These are phyloP conservation scores for Tetragonia tetragonoides DNA, from an alignment of 148 eudicot species.

Conservation along the genomic window DNA sequence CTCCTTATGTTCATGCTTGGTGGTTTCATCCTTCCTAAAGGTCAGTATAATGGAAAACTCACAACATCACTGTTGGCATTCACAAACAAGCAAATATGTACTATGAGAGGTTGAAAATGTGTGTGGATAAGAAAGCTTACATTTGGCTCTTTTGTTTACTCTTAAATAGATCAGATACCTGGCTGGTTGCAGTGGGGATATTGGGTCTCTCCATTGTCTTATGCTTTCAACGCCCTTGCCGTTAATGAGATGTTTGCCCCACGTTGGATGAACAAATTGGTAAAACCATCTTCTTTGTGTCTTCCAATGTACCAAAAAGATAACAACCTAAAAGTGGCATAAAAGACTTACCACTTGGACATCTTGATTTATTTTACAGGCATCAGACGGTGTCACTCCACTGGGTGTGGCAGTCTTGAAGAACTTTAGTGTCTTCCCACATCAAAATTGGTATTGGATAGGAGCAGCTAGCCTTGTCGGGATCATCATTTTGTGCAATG, in stretches of 20 bases:
- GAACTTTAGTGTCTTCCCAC: conserved; percentile 52
- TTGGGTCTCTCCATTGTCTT: conserved; percentile 84
- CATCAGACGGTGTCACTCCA: conserved; percentile 51
- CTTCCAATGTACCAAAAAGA: background rate
- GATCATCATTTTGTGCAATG: conserved; percentile 55
- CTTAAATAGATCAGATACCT: conserved; percentile 56
- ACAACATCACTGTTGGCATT: background rate
- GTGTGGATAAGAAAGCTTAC: background rate
- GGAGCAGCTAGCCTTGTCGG: conserved; percentile 79
- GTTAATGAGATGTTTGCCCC: conserved; percentile 93
- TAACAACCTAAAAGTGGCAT: background rate
- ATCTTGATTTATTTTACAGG: conserved; percentile 39
- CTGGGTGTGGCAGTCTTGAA: conserved; percentile 60
- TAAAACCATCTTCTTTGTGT: conserved; percentile 14
- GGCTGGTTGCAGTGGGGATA: conserved; percentile 87
- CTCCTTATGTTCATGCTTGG: conserved; percentile 92
- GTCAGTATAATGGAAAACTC: conserved; percentile 32
- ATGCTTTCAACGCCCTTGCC: conserved; percentile 73
- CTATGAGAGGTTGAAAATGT: too few species aligned
- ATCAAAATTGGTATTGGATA: conserved; percentile 81
- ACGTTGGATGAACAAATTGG: conserved; percentile 86
- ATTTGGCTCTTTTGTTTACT: background rate
- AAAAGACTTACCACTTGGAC: background rate
- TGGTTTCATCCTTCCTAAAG: conserved; percentile 91
- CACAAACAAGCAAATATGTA: too few species aligned